Evolutionary conservation across 176 grass and related monocot genomes (phyloP).

Genomic region (Eleusine coracana): DNA sequence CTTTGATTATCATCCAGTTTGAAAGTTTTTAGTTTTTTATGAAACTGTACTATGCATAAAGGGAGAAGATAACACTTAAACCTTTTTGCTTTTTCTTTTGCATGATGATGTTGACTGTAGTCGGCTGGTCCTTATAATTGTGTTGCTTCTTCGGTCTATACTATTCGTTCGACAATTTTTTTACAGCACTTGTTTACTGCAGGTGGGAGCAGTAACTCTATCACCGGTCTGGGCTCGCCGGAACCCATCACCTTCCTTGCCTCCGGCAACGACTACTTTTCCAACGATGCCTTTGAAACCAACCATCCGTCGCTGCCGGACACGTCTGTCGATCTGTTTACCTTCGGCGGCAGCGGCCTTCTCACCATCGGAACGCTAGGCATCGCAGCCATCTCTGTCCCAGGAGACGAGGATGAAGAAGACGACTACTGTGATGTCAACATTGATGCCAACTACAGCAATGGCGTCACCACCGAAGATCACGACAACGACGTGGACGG

Average conservation of each 20-base stretch:
- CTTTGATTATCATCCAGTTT: no score
- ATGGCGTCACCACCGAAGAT: background rate
- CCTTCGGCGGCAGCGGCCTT: conserved; percentile 44
- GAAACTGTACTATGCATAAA: no score
- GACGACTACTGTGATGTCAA: background rate
- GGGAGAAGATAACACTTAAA: no score
- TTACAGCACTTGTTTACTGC: background rate
- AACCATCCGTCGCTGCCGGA: conserved; percentile 19
- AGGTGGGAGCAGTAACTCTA: conserved; percentile 67
- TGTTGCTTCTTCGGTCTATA: background rate
- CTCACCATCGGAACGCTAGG: conserved; percentile 73
- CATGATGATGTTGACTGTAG: background rate
- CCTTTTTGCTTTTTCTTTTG: background rate
- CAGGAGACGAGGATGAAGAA: conserved; percentile 17
- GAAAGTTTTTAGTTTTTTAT: no score
- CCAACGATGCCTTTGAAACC: conserved; percentile 22
- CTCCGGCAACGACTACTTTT: conserved; percentile 35
- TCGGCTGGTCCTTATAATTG: background rate
- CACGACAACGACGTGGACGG: background rate
- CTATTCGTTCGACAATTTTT: background rate
- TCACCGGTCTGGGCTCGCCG: conserved; percentile 54
- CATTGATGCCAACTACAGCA: background rate
- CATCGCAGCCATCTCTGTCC: conserved; percentile 35
- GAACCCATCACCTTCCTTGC: conserved; percentile 34
- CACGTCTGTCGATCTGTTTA: conserved; percentile 36